Base-by-base conservation (phyloP, 2,329 filamentous ascomycete genomes). In the Ophiostoma populinum region DNA sequence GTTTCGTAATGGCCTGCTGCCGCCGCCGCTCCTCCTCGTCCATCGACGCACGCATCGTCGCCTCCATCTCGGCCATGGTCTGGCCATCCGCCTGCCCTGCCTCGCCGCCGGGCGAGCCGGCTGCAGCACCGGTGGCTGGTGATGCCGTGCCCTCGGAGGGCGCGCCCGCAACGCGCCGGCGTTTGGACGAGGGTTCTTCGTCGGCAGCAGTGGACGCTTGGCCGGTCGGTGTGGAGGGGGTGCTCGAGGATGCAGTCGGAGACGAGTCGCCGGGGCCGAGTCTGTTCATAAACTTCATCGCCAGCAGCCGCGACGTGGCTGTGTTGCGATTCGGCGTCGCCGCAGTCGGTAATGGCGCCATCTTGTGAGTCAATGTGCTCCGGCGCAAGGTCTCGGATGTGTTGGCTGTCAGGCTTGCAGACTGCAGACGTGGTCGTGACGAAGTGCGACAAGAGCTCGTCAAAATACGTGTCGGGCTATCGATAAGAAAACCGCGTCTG, bases 261-360 rank as follows among this genome's bases (percentile, higher is more conserved):
- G 36, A 28, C 22, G 60, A 59, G 33, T 59, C 60, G 17, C 75
- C 69, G 33, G 76, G 73, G 33, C 75, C 78, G 42, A 80, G 80
- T 48, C 86, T 72, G 62, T 92, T 86, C 86, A 94, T 94, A 53
- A 94, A 94, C 62, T 92, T 92, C 85, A 93, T 94, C 24, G 80
- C 86, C 50, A 92, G 65, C 32, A 94, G 75, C 45, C 85, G 75
- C 40, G 79, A 86, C 43, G 86, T 93, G 74, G 34, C 92, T 70
- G 18, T 42, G 35, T 37, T 43, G 18, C 32, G 38, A 21, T 41
- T 39, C 35, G 43, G 73, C 13, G 47, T 42, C 28, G 47, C 37
- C 13, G 41, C 30, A 13, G 38, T 36, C 21, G 15, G 22, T 16
- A 38, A 16, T 12, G 42, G 36, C 8, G 38, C 39, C 38, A 36